Conservation (phyloP, 2,329 filamentous ascomycete genomes). For the Curvularia eragrostidis region DNA sequence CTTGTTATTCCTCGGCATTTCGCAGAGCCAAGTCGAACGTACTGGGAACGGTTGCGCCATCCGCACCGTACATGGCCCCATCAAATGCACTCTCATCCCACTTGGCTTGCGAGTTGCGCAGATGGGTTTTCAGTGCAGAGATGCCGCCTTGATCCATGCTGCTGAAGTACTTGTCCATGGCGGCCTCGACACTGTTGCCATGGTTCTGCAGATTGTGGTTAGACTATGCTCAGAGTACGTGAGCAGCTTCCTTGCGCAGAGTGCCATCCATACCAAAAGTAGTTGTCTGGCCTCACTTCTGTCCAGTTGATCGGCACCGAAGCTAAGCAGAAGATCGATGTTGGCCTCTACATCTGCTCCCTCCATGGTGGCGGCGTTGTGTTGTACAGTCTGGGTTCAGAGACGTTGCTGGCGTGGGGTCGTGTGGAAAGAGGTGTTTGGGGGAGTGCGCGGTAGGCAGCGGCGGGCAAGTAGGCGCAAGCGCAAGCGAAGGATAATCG, state of each 20-base stretch:
- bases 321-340: conserved; percentile 17
- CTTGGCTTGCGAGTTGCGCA: conserved; percentile 29
- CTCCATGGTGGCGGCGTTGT: conserved; percentile 15
- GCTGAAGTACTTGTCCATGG: conserved; percentile 34
- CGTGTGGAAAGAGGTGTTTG: conserved; percentile 4
- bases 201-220: conserved; percentile 26
- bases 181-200: conserved; percentile 33
- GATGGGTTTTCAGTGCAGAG: conserved; percentile 26
- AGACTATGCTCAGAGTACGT: conserved; percentile 3
- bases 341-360: conserved; percentile 17
- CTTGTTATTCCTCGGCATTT: conserved; percentile 7
- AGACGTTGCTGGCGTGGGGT: conserved; percentile 1
- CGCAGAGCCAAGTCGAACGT: conserved; percentile 24
- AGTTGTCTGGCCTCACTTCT: conserved; percentile 28
- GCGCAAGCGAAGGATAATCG: conserved; percentile 2
- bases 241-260: conserved; percentile 5
- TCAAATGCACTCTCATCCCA: conserved; percentile 44
- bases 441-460: not conserved
- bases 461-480: conserved; percentile 13
- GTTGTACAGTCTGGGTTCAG: not conserved
- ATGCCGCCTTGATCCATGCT: conserved; percentile 18
- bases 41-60: conserved; percentile 36
- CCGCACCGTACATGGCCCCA: conserved; percentile 42
- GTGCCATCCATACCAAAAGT: conserved; percentile 19
- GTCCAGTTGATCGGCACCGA: conserved; percentile 23